A percentile compares a stretch with the other conserved stretches of the same genome.
These are phyloP conservation scores for Dissophora globulifera DNA, from an alignment of 192 early-diverging fungal species.

Conservation along the genomic window DNA sequence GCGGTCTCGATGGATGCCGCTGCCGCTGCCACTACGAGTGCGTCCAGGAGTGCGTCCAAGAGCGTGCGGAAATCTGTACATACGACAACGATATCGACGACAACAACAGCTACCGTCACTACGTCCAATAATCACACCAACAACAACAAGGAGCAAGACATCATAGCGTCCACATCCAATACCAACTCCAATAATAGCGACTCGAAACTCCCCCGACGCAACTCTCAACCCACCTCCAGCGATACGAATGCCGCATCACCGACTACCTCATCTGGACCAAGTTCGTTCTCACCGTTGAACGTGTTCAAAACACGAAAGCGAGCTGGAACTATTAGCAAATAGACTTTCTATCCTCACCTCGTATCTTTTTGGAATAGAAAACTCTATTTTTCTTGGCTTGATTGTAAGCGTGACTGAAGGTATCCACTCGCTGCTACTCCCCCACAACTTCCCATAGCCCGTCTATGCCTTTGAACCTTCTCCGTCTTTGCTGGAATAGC, in stretches of 20 bases:
- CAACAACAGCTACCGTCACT: no score
- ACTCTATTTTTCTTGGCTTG: constrained; percentile 1
- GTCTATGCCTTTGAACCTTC: no score
- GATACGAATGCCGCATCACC: neutral
- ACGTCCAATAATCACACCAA: neutral
- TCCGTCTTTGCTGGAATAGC: no score
- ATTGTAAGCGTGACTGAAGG: no score
- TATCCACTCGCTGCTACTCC: no score
- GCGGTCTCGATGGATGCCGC: constrained; percentile 38
- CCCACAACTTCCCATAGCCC: no score
- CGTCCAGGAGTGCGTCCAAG: neutral
- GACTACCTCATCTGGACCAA: neutral
- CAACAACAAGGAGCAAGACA: constrained; percentile 1
- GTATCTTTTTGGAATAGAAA: no score
- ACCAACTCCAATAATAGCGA: neutral
- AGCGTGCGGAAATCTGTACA: constrained; percentile 5
- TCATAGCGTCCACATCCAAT: neutral
- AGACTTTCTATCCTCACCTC: neutral
- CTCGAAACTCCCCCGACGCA: neutral
- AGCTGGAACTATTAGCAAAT: constrained; percentile 34
- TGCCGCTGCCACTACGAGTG: constrained; percentile 1
- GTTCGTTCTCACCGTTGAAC: constrained; percentile 20
- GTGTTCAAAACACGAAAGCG: constrained; percentile 46
- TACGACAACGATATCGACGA: neutral
- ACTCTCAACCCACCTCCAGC: constrained; percentile 4